Conservation (phyloP, 257 asterid species). For the Nyctanthes arbortristis region DNA sequence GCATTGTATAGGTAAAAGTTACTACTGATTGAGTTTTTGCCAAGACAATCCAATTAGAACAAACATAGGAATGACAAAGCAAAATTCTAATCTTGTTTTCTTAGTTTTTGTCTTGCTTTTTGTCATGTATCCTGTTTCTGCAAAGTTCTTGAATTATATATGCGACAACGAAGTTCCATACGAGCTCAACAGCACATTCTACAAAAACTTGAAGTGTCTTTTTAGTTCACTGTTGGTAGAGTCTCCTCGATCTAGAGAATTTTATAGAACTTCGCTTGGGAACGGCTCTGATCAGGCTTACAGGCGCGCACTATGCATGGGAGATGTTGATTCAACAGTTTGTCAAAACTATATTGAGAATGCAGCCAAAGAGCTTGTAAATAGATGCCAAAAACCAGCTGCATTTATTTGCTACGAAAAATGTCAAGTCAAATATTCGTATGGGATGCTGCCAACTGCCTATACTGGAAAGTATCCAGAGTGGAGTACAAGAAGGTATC, state of each 20-base stretch:
- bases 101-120: neutral
- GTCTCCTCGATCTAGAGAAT: neutral
- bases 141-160: neutral
- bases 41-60: too few species aligned
- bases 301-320: conserved; percentile 20
- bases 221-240: neutral
- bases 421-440: conserved; percentile 14
- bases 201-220: conserved; percentile 11
- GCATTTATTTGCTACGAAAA: neutral
- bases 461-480: conserved; percentile 6
- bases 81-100: neutral
- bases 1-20: too few species aligned
- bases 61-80: too few species aligned
- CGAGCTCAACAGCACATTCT: conserved; percentile 4
- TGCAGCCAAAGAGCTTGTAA: conserved; percentile 4
- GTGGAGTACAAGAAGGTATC: neutral
- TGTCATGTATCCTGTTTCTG: conserved; percentile 1
- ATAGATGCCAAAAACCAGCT: conserved; percentile 3
- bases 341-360: neutral
- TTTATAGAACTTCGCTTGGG: conserved; percentile 7
- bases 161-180: neutral
- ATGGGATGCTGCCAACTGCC: neutral
- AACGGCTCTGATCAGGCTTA: neutral
- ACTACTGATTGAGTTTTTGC: too few species aligned
- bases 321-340: neutral